Conservation (phyloP, 164 flowering plant genomes). For the Akebia trifoliata region DNA sequence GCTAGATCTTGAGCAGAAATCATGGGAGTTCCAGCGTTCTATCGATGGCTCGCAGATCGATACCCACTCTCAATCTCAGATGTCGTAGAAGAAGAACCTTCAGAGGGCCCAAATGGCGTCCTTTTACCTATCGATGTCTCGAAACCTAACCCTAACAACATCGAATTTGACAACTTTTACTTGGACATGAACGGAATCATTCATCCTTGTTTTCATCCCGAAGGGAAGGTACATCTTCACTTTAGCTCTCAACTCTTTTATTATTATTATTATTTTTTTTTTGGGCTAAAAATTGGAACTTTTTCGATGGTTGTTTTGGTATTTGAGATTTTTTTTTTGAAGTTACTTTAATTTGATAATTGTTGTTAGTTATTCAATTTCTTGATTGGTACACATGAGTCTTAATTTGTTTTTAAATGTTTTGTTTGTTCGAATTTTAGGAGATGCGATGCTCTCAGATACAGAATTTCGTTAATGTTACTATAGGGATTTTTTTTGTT, state of each 20-base stretch:
- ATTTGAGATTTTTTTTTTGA: too few species aligned
- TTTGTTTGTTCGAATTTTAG: too few species aligned
- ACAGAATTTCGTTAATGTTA: too few species aligned
- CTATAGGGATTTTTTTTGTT: too few species aligned
- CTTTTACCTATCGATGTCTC: constrained; percentile 44
- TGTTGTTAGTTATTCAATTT: too few species aligned
- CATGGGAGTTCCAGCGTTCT: constrained; percentile 97
- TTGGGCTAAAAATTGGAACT: too few species aligned
- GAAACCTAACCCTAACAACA: constrained; percentile 72
- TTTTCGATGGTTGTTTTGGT: too few species aligned
- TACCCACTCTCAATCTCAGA: constrained; percentile 65
- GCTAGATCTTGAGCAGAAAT: not conserved
- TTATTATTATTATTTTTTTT: not conserved
- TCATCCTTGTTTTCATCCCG: constrained; percentile 96
- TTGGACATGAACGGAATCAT: constrained; percentile 93
- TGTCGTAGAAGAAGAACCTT: constrained; percentile 72
- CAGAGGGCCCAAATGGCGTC: constrained; percentile 29
- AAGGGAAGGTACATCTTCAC: constrained; percentile 52
- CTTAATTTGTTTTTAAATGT: too few species aligned
- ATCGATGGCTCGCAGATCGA: constrained; percentile 87
- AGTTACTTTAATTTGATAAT: too few species aligned
- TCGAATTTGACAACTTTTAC: constrained; percentile 83
- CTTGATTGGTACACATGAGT: too few species aligned
- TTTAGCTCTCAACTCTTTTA: not conserved
- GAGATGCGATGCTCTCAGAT: too few species aligned